A percentile compares a stretch with the other conserved stretches of the same genome.
Evolutionary conservation across 257 asterid species (phyloP).

Genomic region (Solanum tarijense): DNA sequence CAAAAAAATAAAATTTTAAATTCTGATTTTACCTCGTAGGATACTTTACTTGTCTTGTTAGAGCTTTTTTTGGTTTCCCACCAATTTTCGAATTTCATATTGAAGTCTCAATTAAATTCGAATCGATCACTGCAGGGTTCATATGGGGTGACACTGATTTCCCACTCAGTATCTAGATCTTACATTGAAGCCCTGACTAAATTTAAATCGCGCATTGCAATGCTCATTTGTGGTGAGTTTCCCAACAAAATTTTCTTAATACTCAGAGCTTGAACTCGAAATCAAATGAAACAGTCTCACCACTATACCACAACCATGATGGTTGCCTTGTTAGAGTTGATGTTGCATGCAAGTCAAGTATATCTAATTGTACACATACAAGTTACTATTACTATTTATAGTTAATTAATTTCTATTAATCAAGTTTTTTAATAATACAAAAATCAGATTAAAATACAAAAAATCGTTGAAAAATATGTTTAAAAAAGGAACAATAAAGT

Average conservation of each 20-base stretch:
- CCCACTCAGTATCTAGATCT: fast-evolving
- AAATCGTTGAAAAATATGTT: neutral
- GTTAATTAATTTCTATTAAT: neutral
- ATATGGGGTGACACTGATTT: too few species aligned
- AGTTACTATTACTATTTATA: neutral
- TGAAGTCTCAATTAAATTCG: neutral
- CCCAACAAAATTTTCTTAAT: too few species aligned
- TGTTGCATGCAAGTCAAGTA: neutral
- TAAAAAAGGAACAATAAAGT: neutral
- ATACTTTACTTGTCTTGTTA: neutral
- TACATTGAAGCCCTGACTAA: fast-evolving
- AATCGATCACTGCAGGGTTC: neutral
- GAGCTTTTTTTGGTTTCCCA: neutral
- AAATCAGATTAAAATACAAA: neutral
- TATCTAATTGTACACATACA: neutral
- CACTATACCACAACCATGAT: fast-evolving
- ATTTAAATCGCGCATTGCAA: too few species aligned
- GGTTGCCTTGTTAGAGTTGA: neutral
- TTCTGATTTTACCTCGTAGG: too few species aligned
- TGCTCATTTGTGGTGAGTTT: too few species aligned
- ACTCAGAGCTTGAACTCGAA: too few species aligned
- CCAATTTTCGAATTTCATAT: fast-evolving
- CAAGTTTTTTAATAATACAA: neutral
- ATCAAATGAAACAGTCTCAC: neutral
- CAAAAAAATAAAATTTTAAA: neutral